Conservation (phyloP, 169 alveolate genomes). For the Plasmodium inui region DNA sequence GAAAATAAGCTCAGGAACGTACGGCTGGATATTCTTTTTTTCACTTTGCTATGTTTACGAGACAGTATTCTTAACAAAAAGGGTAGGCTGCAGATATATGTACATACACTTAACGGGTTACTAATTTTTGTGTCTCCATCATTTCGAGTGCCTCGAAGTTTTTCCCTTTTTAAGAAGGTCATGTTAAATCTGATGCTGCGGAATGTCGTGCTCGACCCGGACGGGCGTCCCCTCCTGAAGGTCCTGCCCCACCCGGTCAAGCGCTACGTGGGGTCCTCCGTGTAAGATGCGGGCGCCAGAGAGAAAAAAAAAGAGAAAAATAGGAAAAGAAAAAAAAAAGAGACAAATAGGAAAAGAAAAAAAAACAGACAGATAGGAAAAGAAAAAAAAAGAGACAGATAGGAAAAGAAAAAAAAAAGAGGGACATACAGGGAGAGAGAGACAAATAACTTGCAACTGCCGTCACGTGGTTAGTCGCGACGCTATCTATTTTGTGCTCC, state of each 20-base stretch:
- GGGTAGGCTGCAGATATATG: slow-evolving; percentile 76
- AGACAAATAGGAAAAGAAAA: too few relatives aligned
- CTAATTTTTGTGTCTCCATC: slow-evolving; percentile 76
- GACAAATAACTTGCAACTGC: not conserved
- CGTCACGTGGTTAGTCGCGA: too few relatives aligned
- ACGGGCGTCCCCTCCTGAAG: slow-evolving; percentile 3
- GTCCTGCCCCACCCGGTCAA: slow-evolving; percentile 16
- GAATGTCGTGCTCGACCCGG: slow-evolving; percentile 5
- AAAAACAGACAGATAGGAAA: too few relatives aligned
- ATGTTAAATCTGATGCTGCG: slow-evolving; percentile 47
- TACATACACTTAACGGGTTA: slow-evolving; percentile 78
- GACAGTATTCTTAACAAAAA: slow-evolving; percentile 85
- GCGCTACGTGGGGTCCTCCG: slow-evolving; percentile 26
- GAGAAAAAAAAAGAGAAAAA: too few relatives aligned
- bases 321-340: too few relatives aligned
- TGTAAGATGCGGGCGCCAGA: slow-evolving; percentile 1
- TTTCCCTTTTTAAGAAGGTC: slow-evolving; percentile 84
- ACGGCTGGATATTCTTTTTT: slow-evolving; percentile 76
- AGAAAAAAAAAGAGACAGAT: too few relatives aligned
- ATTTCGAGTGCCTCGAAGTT: slow-evolving; percentile 85
- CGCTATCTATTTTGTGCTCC: not conserved
- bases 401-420: too few relatives aligned
- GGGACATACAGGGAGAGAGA: too few relatives aligned
- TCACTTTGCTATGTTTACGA: slow-evolving; percentile 80
- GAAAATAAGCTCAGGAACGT: slow-evolving; percentile 41